Base-by-base conservation (phyloP, 768 basidiomycete genomes). In the Holtermannia corniformis region DNA sequence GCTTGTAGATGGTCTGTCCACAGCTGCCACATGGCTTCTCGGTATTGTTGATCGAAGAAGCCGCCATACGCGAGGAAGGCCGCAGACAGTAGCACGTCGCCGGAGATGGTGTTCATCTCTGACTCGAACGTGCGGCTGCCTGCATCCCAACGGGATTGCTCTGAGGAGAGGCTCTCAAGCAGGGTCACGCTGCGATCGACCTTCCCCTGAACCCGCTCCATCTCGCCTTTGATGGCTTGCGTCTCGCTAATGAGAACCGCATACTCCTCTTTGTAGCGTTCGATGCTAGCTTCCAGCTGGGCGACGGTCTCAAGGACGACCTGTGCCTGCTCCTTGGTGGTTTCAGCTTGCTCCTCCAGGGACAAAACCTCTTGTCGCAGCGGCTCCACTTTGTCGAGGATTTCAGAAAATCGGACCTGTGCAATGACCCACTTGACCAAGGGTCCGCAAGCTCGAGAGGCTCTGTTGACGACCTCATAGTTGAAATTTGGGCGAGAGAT, bases 71-170 rank as follows among this genome's bases (percentile, higher is more conserved):
- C 92, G 54, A 97, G 74, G 81, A 96, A 97, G 0, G 88, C 95
- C 1, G 93, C 86, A 41, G 93, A 95, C 28, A 97, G 79, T 25
- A 99, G 75, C 43, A 96, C 92, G 69, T 99, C 93, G 22, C 95
- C 95, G 28, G 92, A 89, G 58, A 97, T 92, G 41, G 95, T 99
- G 69, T 88, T 86, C 93, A 97, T 97, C 72, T 97, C 93, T 0
- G 84, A 81, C 63, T 96, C 95, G 70, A 99, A 99, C 0, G 91
- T 91, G 47, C 84, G 82, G 72, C 92, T 96, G 27, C 91, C 90
- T 3, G 81, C 76, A 70, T 97, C 91, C 95, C 95, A 99, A 56
- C 95, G 83, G 41, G 79, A 78, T 68, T 88, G 81, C 73, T 99
- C 95, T 0, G 95, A 96, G 7, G 91, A 95, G 63, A 99, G 76